Base-by-base conservation (phyloP, 352 stramenopile genomes). In the Pythium sp. region DNA sequence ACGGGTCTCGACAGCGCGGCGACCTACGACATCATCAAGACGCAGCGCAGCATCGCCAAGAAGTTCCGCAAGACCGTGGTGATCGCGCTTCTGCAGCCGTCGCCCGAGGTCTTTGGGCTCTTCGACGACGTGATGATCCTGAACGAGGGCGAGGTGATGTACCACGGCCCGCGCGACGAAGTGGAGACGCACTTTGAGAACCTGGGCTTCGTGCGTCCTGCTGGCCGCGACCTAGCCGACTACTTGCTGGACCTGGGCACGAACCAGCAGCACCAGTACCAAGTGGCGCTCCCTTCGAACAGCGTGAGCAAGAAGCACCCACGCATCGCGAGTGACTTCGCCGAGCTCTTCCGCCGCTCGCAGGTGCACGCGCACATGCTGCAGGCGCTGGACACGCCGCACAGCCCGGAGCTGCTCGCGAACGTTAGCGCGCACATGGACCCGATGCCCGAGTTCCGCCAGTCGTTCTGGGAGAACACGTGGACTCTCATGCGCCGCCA, bases 51-150 rank as follows among this genome's bases (percentile, higher is more conserved):
- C 65, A 73, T 82, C 28, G 79, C 78, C 20, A 71, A 85, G 67
- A 80, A 54, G 15, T 60, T 81, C 9, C 61, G 65, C 14, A 61
- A 65, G 22, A 85, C 75, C 0, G 30, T 71, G 12, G 75, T 89
- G n/a, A 71, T 94, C 14, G 82, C 87, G 12, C 71, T 97, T 34
- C 67, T 95, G 18, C 73, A 98, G 74, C 92, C 93, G 53, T 77
- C 92, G 12, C 92, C 93, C 9, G 92, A 98, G 73, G 89, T 94
- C 20, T 92, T 95, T 59, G 78, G 70, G 36, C 70, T 97, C 15
- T 98, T 98, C 74, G 93, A 98, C 72, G 83, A 98, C 64, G 65
- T 97, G 0, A 84, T 97, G 36, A 51, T 98, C 28, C 62, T 98
- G 9, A 69, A 67, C 46, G 66, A 79, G 14, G 71, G 73, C 28